These are phyloP conservation scores for Coniochaeta prunicola DNA, from an alignment of 2,329 filamentous ascomycete species.

Conservation along the genomic window DNA sequence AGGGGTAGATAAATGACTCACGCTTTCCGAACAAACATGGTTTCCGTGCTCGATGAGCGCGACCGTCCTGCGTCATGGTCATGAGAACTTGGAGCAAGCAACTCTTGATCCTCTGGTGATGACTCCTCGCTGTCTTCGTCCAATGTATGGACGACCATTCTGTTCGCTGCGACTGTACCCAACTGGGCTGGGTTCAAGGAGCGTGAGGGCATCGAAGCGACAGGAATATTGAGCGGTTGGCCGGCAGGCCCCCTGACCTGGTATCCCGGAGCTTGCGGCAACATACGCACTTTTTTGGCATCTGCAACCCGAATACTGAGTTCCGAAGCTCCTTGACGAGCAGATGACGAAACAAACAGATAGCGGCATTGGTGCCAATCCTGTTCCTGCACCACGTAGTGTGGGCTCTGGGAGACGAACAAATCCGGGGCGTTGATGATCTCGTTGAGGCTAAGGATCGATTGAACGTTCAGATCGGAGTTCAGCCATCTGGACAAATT, in stretches of 20 bases:
- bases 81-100: slow-evolving; percentile 25
- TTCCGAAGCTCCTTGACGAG: not conserved
- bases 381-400: slow-evolving; percentile 65
- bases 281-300: slow-evolving; percentile 7
- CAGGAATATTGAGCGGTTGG: slow-evolving; percentile 20
- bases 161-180: not conserved
- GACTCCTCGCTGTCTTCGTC: slow-evolving; percentile 37
- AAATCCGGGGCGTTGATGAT: slow-evolving; percentile 66
- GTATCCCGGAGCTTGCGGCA: slow-evolving; percentile 11
- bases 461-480: slow-evolving; percentile 52
- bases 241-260: slow-evolving; percentile 8
- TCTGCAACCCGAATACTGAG: not conserved
- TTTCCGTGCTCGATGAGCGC: slow-evolving; percentile 7
- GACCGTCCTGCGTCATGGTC: not conserved
- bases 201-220: slow-evolving; percentile 21
- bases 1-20: not conserved
- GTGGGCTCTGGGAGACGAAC: slow-evolving; percentile 49
- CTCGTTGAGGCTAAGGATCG: slow-evolving; percentile 72
- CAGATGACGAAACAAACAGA: slow-evolving; percentile 48
- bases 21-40: not conserved
- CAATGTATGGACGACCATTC: not conserved
- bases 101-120: slow-evolving; percentile 25
- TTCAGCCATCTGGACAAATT: slow-evolving; percentile 42
- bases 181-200: slow-evolving; percentile 5
- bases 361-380: slow-evolving; percentile 92